phyloP scores from a whole-genome alignment of 2,329 filamentous ascomycete species.

The Raffaelea albimanens region DNA sequence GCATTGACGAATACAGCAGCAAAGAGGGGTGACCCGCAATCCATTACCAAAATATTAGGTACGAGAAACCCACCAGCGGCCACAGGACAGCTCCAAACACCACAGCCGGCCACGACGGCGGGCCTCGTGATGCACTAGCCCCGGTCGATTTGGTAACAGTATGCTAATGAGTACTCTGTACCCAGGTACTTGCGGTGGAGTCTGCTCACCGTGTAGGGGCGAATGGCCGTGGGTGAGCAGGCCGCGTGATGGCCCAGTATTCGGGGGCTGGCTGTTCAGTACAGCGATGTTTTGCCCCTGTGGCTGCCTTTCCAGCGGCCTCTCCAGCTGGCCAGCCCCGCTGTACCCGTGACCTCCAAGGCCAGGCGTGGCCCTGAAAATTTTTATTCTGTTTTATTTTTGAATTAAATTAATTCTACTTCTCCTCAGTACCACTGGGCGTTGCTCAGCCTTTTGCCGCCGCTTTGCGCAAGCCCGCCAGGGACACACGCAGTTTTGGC shows the following conservation, averaged over 20 bases:
- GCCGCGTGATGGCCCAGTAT: not conserved
- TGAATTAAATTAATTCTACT: not conserved
- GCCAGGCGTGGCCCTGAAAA: slow-evolving; percentile 5
- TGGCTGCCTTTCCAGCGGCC: not conserved
- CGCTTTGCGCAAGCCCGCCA: not conserved
- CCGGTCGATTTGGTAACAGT: slow-evolving; percentile 15
- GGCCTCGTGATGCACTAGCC: slow-evolving; percentile 15
- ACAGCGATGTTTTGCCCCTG: not conserved
- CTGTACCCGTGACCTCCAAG: not conserved
- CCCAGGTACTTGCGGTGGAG: not conserved
- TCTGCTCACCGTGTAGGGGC: no score
- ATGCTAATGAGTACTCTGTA: slow-evolving; percentile 13
- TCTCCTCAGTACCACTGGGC: not conserved
- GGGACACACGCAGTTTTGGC: no score
- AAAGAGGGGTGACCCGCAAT: slow-evolving; percentile 4
- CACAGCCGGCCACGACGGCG: not conserved
- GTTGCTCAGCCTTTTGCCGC: slow-evolving; percentile 1
- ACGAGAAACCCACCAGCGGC: slow-evolving; percentile 15
- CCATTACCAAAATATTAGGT: slow-evolving; percentile 21
- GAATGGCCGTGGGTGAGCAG: not conserved
- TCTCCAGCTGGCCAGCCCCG: not conserved
- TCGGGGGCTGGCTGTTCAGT: not conserved
- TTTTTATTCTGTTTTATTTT: slow-evolving; percentile 3
- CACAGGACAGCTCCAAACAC: not conserved
- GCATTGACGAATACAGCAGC: not conserved